A percentile compares a stretch with the other conserved stretches of the same genome.
Conservation (phyloP, 805 yeast species). For the Priceomyces medius region DNA sequence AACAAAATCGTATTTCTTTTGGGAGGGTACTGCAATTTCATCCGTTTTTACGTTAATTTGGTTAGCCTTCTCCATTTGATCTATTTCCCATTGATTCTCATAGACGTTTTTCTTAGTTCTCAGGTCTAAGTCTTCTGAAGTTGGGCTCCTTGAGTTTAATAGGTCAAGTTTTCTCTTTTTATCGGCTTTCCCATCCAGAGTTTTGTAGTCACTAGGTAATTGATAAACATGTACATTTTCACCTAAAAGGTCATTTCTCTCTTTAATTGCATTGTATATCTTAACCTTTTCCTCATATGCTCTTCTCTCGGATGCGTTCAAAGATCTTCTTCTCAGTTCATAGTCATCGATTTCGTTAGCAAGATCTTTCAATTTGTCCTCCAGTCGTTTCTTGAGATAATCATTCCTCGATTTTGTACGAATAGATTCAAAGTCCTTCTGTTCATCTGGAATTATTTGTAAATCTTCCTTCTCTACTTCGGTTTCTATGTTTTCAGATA, state of each 20-base stretch:
- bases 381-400: slow-evolving; percentile 22
- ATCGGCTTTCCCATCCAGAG: slow-evolving; percentile 52
- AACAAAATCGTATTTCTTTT: slow-evolving; percentile 66
- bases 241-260: slow-evolving; percentile 19
- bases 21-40: slow-evolving; percentile 41
- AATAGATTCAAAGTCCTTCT: slow-evolving; percentile 7
- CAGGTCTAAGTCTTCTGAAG: slow-evolving; percentile 16
- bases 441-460: background rate
- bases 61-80: slow-evolving; percentile 46
- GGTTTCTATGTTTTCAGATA: background rate
- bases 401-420: slow-evolving; percentile 18
- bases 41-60: slow-evolving; percentile 32
- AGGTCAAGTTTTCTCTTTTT: slow-evolving; percentile 52
- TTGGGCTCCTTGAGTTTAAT: slow-evolving; percentile 33
- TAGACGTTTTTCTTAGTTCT: slow-evolving; percentile 18
- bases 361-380: slow-evolving; percentile 17
- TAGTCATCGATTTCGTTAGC: slow-evolving; percentile 14
- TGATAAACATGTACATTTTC: slow-evolving; percentile 31
- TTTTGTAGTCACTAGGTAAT: slow-evolving; percentile 58
- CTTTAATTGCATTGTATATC: slow-evolving; percentile 16
- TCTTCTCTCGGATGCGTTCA: slow-evolving; percentile 12
- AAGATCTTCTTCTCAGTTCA: slow-evolving; percentile 2
- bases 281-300: slow-evolving; percentile 19
- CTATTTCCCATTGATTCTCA: slow-evolving; percentile 52
- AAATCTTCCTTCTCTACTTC: background rate